Evolutionary conservation across 2,329 filamentous ascomycete genomes (phyloP).

Genomic region (Cercospora zeina): DNA sequence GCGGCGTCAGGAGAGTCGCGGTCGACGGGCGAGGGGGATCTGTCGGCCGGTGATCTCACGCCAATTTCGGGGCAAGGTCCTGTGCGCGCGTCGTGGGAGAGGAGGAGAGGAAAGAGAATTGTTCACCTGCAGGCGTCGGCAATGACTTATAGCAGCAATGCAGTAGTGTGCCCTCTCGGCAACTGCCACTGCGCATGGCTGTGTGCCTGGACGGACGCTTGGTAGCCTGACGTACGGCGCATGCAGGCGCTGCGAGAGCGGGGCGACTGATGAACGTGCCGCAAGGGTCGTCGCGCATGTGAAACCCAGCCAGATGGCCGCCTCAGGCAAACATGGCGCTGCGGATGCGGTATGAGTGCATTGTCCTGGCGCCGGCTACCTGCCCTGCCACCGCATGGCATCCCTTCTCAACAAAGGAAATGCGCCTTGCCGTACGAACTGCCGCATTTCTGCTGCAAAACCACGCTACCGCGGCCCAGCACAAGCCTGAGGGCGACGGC

Average conservation of each 20-base stretch:
- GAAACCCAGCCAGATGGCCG: not conserved
- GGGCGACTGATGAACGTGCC: not conserved
- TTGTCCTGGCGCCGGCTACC: too few relatives aligned
- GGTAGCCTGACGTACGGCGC: slow-evolving; percentile 2
- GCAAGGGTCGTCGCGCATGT: slow-evolving; percentile 3
- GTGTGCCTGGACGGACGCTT: slow-evolving; percentile 4
- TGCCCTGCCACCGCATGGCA: not conserved
- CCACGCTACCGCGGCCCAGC: slow-evolving; percentile 1
- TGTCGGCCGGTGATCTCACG: slow-evolving; percentile 9
- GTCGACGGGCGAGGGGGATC: slow-evolving; percentile 14
- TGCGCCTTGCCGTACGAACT: not conserved
- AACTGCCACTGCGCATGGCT: not conserved
- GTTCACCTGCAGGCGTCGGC: not conserved
- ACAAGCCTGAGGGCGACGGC: not conserved
- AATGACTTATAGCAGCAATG: not conserved
- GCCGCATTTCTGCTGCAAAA: not conserved
- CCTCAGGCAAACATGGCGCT: not conserved
- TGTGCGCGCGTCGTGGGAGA: not conserved
- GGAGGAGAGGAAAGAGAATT: too few relatives aligned
- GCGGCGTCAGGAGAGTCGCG: slow-evolving; percentile 16
- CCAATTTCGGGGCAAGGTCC: not conserved
- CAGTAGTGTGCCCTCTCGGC: not conserved
- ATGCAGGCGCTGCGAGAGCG: not conserved
- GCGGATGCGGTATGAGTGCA: not conserved
- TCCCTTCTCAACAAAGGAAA: not conserved